Evolutionary conservation across 1,284 basidiomycete species (phyloP), one percentile per base, ranked within the genome.

Genomic region (Tremellales sp.): DNA sequence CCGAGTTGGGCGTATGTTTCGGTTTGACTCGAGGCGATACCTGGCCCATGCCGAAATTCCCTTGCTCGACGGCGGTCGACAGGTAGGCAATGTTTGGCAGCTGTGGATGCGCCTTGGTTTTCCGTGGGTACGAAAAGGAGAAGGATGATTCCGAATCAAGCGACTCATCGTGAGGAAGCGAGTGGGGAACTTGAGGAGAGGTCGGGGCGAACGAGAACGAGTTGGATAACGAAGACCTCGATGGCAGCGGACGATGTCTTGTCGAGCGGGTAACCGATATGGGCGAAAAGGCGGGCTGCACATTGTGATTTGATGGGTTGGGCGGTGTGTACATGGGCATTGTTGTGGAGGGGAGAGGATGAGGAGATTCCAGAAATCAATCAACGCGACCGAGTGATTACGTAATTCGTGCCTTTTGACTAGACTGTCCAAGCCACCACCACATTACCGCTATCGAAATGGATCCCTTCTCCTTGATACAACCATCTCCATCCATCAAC

Each of bases 191-290:
- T 28, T 85, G 76, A 19, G 87, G 77, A 14, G 80, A 78, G 58
- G 84, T 81, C 13, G 86, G 86, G 21, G 82, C 85, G 60, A 87
- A 85, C 1, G 86, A 87, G 74, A 88, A 89, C 4, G 85, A 85
- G 12, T 83, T 83, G 58, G 83, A 82, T 34, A 88, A 48, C 12
- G 63, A 63, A 40, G 60, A 57, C 27, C 54, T 49, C 13, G 52
- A 34, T 12, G 58, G 60, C 1, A 54, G 45, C 19, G 37, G 29
- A 34, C 51, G 35, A 29, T 47, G 29, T n/a, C 45, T 26, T 36
- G 34, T 36, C 34, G 34, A 36, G 8, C 8, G 51, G 6, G 48
- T 45, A 24, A 42, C 50, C 3, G 50, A 19, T 14, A 46, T 29
- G 2, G 32, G 43, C 10, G 50, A 40, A 24, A 50, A 52, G n/a